These are phyloP conservation scores for Epichloe bromicola DNA, from an alignment of 2,329 filamentous ascomycete genomes.

Conservation along the genomic window DNA sequence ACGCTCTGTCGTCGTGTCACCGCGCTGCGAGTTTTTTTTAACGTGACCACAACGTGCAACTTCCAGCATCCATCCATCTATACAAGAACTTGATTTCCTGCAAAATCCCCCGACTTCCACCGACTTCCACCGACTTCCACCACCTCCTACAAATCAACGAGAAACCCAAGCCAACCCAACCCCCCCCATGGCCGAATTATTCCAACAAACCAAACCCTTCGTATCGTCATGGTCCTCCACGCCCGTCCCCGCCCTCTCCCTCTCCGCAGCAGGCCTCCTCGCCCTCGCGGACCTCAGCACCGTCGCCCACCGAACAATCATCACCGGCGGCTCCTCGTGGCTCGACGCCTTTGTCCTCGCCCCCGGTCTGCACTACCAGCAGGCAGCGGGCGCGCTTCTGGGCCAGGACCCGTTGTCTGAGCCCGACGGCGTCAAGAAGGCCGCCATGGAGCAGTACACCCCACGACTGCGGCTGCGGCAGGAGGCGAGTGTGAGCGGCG, in stretches of 20 bases:
- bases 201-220: slow-evolving; percentile 10
- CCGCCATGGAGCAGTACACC: too few relatives aligned
- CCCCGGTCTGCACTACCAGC: slow-evolving; percentile 48
- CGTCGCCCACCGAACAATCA: slow-evolving; percentile 40
- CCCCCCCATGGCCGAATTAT: not conserved
- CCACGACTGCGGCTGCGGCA: too few relatives aligned
- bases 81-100: too few relatives aligned
- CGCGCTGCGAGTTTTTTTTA: too few relatives aligned
- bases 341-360: slow-evolving; percentile 44
- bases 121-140: too few relatives aligned
- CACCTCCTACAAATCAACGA: too few relatives aligned
- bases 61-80: not conserved
- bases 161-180: too few relatives aligned
- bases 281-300: slow-evolving; percentile 46
- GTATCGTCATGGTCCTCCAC: slow-evolving; percentile 30
- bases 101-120: not conserved
- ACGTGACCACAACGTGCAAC: not conserved
- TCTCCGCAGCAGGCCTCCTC: slow-evolving; percentile 41
- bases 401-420: slow-evolving; percentile 21
- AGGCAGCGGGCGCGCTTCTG: slow-evolving; percentile 40
- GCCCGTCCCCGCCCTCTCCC: slow-evolving; percentile 31
- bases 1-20: too few relatives aligned
- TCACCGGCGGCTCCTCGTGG: slow-evolving; percentile 43
- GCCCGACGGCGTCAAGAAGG: slow-evolving; percentile 7
- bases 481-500: slow-evolving; percentile 2